phyloP scores from a whole-genome alignment of 805 yeast genomes.

The Clavispora carvajalis region DNA sequence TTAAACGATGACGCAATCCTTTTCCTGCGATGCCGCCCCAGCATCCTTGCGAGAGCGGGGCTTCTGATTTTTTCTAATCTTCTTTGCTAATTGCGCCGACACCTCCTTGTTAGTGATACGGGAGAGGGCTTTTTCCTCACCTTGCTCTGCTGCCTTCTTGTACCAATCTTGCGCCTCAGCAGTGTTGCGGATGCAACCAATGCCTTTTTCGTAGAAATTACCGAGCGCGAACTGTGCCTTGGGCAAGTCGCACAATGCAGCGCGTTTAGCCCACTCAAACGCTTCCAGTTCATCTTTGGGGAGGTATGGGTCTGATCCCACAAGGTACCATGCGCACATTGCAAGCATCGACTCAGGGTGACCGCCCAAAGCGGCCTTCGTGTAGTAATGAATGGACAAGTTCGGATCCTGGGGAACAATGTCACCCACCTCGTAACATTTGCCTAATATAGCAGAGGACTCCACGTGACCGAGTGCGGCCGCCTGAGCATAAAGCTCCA shows the following conservation, averaged over 20 bases:
- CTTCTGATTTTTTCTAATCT: conserved; percentile 20
- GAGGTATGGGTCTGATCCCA: conserved; percentile 82
- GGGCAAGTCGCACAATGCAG: conserved; percentile 68
- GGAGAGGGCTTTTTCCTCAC: conserved; percentile 34
- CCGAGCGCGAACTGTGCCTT: conserved; percentile 87
- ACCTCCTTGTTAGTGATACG: conserved; percentile 29
- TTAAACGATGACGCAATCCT: conserved; percentile 42
- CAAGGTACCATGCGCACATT: conserved; percentile 93
- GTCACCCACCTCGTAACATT: conserved; percentile 78
- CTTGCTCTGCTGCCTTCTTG: conserved; percentile 60
- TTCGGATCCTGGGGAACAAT: conserved; percentile 73
- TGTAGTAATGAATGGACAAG: conserved; percentile 85
- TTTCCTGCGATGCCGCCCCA: conserved; percentile 25
- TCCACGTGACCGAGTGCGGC: conserved; percentile 83
- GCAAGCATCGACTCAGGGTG: conserved; percentile 89
- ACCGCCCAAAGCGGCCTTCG: conserved; percentile 84
- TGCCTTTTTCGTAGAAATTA: conserved; percentile 78
- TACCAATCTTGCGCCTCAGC: conserved; percentile 70
- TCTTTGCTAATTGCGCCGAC: conserved; percentile 26
- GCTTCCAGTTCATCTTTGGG: conserved; percentile 79
- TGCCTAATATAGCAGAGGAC: conserved; percentile 76
- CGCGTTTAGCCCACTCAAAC: conserved; percentile 88
- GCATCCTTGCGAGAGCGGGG: neutral
- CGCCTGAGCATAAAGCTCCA: conserved; percentile 79
- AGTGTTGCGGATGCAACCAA: conserved; percentile 66